Evolutionary conservation across 129 eudicot genomes (phyloP).

Genomic region (Saposhnikovia divaricata): DNA sequence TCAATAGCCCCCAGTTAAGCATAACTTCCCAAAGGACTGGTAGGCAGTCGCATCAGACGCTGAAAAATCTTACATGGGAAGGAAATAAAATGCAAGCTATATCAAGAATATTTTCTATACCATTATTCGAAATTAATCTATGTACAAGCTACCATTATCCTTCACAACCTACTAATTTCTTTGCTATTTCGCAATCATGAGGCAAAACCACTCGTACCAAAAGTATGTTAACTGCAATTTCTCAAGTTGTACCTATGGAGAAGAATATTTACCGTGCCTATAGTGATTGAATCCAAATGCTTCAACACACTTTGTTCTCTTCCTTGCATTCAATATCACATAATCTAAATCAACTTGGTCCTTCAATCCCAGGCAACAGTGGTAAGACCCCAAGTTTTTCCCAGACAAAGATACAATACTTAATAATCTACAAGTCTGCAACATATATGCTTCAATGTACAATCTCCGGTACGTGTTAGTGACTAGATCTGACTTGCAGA

Average conservation of each 20-base stretch:
- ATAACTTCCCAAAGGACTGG: not conserved
- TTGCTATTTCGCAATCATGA: not conserved
- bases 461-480: not conserved
- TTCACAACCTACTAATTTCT: not conserved
- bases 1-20: too few relatives aligned
- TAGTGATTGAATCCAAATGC: not conserved
- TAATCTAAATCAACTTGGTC: not conserved
- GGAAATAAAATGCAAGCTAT: not conserved
- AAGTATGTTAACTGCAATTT: not conserved
- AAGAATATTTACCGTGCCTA: not conserved
- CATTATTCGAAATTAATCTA: not conserved
- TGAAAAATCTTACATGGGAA: not conserved
- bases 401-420: constrained; percentile 2
- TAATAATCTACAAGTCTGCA: not conserved
- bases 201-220: not conserved
- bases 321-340: not conserved
- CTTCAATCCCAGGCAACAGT: not conserved
- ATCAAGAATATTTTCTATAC: not conserved
- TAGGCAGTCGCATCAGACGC: not conserved
- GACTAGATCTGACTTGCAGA: not conserved
- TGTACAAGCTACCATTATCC: not conserved
- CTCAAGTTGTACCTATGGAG: not conserved
- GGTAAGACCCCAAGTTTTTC: not conserved
- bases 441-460: not conserved
- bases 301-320: not conserved